phyloP scores from a whole-genome alignment of 192 early-diverging fungal species.

The Podila epigama region DNA sequence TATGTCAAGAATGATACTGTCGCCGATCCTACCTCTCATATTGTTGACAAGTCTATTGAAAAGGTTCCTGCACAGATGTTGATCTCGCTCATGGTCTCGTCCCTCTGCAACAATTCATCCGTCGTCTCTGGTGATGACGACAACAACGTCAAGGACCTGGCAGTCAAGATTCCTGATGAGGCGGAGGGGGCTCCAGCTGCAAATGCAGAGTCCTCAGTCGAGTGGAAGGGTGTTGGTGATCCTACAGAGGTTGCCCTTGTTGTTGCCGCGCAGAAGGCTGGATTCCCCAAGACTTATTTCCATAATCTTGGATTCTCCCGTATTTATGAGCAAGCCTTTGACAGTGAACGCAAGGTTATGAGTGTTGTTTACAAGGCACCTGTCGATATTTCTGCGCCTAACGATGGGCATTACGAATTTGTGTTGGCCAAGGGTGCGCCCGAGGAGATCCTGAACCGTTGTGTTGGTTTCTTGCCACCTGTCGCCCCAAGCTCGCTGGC shows the following conservation, averaged over 20 bases:
- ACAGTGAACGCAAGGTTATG: conserved; percentile 95
- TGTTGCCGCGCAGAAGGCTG: conserved; percentile 83
- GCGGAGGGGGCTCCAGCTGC: conserved; percentile 26
- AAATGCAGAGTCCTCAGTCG: conserved; percentile 32
- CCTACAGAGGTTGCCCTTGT: conserved; percentile 93
- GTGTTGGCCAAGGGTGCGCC: conserved; percentile 91
- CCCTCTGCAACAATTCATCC: conserved; percentile 87
- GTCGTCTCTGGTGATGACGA: conserved; percentile 65
- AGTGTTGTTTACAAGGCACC: conserved; percentile 73
- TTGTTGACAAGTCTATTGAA: conserved; percentile 52
- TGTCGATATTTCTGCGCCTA: neutral
- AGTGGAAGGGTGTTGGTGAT: conserved; percentile 86
- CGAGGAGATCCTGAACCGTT: conserved; percentile 81
- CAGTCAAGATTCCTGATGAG: conserved; percentile 24
- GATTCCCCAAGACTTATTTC: conserved; percentile 71
- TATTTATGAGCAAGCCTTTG: conserved; percentile 84
- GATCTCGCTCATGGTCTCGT: conserved; percentile 70
- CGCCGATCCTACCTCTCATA: conserved; percentile 23
- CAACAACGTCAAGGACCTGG: conserved; percentile 52
- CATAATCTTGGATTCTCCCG: conserved; percentile 61
- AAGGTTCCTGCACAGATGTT: conserved; percentile 58
- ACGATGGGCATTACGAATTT: conserved; percentile 52
- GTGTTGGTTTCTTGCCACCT: conserved; percentile 60
- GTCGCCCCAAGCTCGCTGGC: conserved; percentile 14
- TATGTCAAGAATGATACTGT: conserved; percentile 10